Evolutionary conservation across 129 eudicot species (phyloP), one percentile per base, ranked within the genome.

Genomic region (Oenanthe sinensis): DNA sequence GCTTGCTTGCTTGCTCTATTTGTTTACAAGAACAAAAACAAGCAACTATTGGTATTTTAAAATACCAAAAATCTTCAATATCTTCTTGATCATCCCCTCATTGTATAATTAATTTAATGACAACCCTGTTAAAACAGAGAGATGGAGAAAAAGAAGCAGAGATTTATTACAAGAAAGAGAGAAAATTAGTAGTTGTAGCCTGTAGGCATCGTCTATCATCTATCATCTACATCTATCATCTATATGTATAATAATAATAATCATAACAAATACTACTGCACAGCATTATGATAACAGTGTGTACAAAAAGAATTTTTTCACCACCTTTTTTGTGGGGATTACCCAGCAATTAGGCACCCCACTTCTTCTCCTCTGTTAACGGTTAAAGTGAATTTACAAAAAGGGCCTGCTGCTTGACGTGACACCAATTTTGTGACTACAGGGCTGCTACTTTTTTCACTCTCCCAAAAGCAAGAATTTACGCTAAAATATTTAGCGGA

Each of bases 241-340:
- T 33, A 33, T 33, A 33, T 33, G 36, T 33, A 33, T 39, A 39
- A 39, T 45, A n/a, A 33, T 39, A 39, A 39, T 45, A n/a, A 74
- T 74, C 58, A 89, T 80, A 90, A 88, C 81, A 28, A 1, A 33
- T 30, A 24, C 6, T 4, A 3, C 42, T 39, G 42, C 42, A 39
- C 43, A 85, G 77, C 91, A 86, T 82, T 87, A 90, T 81, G 85
- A 86, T 89, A 87, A 81, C 90, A 84, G 88, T 87, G 91, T 84
- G 86, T 87, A 85, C 91, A 91, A 89, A 91, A 86, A 85, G 85
- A 33, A 89, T 91, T 70, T 70, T 91, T 78, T 80, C 88, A 77
- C 84, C 86, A 81, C 89, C 78, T 84, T 88, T 82, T 84, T 81
- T 78, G 77, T 80, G 77, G 88, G 85, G 76, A 83, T 70, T 67